Evolutionary conservation across 2,329 filamentous ascomycete genomes (phyloP).

Genomic region (Mycogone perniciosa): DNA sequence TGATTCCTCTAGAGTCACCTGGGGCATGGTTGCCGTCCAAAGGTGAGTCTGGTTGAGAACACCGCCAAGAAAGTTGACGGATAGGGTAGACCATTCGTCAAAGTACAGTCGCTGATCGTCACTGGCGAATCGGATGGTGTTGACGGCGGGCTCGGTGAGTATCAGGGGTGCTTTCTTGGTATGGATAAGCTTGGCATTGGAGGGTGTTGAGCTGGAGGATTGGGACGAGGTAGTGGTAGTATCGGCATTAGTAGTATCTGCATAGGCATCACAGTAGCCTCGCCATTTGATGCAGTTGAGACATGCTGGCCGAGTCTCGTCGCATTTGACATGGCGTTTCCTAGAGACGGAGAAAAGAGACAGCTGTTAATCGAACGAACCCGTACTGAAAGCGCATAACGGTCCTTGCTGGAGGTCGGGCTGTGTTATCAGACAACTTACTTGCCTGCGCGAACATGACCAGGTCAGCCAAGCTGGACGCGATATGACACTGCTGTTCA

Average conservation of each 20-base stretch:
- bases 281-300: slow-evolving; percentile 36
- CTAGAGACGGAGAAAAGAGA: slow-evolving; percentile 15
- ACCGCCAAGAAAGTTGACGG: slow-evolving; percentile 30
- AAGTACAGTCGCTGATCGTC: slow-evolving; percentile 32
- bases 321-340: slow-evolving; percentile 38
- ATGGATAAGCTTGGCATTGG: slow-evolving; percentile 24
- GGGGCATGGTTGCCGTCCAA: slow-evolving; percentile 36
- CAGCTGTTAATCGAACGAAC: too few species aligned
- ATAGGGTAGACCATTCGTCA: slow-evolving; percentile 32
- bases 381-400: too few species aligned
- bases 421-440: slow-evolving; percentile 16
- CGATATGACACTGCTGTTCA: background rate
- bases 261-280: slow-evolving; percentile 34
- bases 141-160: slow-evolving; percentile 28
- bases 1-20: slow-evolving; percentile 32
- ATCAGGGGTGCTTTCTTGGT: slow-evolving; percentile 25
- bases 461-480: slow-evolving; percentile 11
- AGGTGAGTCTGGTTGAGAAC: slow-evolving; percentile 27
- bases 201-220: slow-evolving; percentile 10
- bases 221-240: slow-evolving; percentile 5
- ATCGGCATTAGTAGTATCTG: slow-evolving; percentile 14
- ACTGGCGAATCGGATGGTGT: slow-evolving; percentile 29
- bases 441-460: slow-evolving; percentile 23
- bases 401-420: too few species aligned
- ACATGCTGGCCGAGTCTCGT: slow-evolving; percentile 35